Percentiles rank a stretch among this genome's conserved stretches.
Evolutionary conservation across 2,329 filamentous ascomycete genomes (phyloP).

Genomic region (Fusarium mangiferae): DNA sequence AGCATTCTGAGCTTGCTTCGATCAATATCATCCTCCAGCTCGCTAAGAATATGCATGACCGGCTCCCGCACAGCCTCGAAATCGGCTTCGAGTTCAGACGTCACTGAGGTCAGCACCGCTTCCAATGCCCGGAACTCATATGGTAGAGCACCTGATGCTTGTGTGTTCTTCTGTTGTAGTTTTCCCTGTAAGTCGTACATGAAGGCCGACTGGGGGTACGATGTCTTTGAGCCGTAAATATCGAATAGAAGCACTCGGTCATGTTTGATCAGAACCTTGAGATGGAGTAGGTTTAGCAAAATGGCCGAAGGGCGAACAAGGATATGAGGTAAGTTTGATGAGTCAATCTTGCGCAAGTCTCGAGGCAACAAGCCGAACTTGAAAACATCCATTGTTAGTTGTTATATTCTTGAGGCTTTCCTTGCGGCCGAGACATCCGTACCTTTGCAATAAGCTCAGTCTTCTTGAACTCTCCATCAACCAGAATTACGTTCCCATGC

Average conservation of each 20-base stretch:
- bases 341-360: constrained; percentile 97
- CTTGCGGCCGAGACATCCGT: constrained; percentile 17
- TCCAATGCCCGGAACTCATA: constrained; percentile 98
- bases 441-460: constrained; percentile 96
- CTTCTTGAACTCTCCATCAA: constrained; percentile 97
- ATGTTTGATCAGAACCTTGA: constrained; percentile 94
- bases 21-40: constrained; percentile 96
- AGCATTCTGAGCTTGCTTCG: constrained; percentile 90
- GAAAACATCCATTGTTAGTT: constrained; percentile 12
- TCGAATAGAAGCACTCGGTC: constrained; percentile 96
- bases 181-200: constrained; percentile 98
- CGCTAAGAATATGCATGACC: constrained; percentile 86
- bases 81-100: constrained; percentile 89
- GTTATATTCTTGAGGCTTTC: neutral
- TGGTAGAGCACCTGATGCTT: constrained; percentile 73
- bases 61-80: constrained; percentile 94
- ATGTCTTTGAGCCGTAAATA: constrained; percentile 92
- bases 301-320: constrained; percentile 93
- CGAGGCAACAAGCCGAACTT: constrained; percentile 93
- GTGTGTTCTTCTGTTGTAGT: constrained; percentile 78
- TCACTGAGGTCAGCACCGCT: constrained; percentile 93
- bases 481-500: constrained; percentile 88
- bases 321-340: constrained; percentile 93
- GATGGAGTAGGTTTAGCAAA: constrained; percentile 93
- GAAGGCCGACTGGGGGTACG: constrained; percentile 94